Evolutionary conservation across 106 monocot genomes (phyloP), one percentile per base, ranked within the genome.

Genomic region (Platanthera guangdongensis): DNA sequence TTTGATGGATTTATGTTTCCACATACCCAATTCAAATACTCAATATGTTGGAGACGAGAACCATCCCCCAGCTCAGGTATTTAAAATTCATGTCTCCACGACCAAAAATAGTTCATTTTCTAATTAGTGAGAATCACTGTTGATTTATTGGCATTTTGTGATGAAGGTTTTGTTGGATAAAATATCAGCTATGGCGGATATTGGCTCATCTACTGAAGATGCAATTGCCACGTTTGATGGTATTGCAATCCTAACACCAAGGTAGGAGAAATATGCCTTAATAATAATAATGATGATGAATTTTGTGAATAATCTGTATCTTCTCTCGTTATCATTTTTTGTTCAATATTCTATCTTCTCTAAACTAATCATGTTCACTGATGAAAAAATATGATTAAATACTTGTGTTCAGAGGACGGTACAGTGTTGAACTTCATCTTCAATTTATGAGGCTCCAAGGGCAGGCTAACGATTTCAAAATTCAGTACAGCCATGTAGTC

Each of bases 391-490:
- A 49, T 45, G 46, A 7, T 46, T 65, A 16, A 67, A 15, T 70
- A 48, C 47, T 80, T 39, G 39, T 57, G 15, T 80, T 16, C 75
- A 99, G 99, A 84, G 99, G 99, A 54, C 83, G 99, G 15, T 94
- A 99, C 79, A 94, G 81, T 78, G 81, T 99, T 84, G 97, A 99
- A 71, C 91, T 99, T 84, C 93, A 99, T 70, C 76, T 88, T 78
- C 92, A 91, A 57, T 99, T 99, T 82, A 79, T 99, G 67, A 89
- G 97, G 71, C 93, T 99, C 51, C 97, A 99, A 85, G 97, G 97
- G 76, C 91, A 94, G 82, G 97, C 97, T 54, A 99, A 81, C 85
- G 97, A 99, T 81, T 99, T 99, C 77, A 99, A 99, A 79, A 99
- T 99, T 71, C 97, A 99, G 80, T 99, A 94, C 74, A 90, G 86